Conservation (phyloP, 2,329 filamentous ascomycete genomes). For the Coleophoma cylindrospora region DNA sequence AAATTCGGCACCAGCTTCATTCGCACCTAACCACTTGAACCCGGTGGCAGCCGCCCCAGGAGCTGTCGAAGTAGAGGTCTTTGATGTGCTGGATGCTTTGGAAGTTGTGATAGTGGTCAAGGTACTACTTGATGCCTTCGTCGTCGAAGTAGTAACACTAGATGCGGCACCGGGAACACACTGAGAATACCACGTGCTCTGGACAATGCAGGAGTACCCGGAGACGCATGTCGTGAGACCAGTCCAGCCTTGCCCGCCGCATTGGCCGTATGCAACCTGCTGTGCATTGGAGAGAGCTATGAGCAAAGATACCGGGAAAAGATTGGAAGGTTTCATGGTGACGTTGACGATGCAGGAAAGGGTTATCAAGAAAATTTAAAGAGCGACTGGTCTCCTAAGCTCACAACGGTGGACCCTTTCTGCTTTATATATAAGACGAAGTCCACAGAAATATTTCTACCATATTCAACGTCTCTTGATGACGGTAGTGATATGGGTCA, state of each 20-base stretch:
- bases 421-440: too few species aligned
- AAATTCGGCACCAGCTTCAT: constrained; percentile 58
- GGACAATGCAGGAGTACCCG: constrained; percentile 5
- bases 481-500: too few species aligned
- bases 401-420: too few species aligned
- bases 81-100: neutral
- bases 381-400: too few species aligned
- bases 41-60: neutral
- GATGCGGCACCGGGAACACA: constrained; percentile 1
- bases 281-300: neutral
- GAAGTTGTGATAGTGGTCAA: neutral
- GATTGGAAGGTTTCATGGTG: neutral
- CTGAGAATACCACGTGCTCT: constrained; percentile 7
- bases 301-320: neutral
- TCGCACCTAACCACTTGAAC: constrained; percentile 12
- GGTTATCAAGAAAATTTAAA: too few species aligned
- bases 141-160: neutral
- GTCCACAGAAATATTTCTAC: too few species aligned
- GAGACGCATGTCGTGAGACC: constrained; percentile 1
- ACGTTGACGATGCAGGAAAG: too few species aligned
- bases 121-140: neutral
- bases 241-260: constrained; percentile 3
- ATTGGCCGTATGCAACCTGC: constrained; percentile 2
- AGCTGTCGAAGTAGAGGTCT: neutral
- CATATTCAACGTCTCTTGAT: too few species aligned